These are phyloP conservation scores for Botrytis byssoidea DNA, from an alignment of 2,329 filamentous ascomycete species.

Conservation along the genomic window DNA sequence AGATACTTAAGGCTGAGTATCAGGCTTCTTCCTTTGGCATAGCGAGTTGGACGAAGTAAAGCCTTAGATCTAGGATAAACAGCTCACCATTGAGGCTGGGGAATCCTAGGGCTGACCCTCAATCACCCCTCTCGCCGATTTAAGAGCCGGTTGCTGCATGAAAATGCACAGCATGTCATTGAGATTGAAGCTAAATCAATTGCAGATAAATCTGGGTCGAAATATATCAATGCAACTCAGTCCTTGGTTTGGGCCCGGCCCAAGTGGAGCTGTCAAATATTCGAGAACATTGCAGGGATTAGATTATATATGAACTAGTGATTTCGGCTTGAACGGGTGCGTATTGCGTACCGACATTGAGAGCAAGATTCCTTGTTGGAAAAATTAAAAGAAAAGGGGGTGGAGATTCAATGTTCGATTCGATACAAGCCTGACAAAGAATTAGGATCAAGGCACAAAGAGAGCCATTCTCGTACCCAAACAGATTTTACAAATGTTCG, in stretches of 20 bases:
- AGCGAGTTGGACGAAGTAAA: background rate
- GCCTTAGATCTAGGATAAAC: background rate
- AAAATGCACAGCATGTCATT: background rate
- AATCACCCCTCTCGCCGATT: background rate
- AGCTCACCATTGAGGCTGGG: background rate
- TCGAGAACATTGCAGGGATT: constrained; percentile 7
- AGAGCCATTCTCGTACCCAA: background rate
- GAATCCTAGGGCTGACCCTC: background rate
- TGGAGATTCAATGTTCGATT: background rate
- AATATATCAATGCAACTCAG: background rate
- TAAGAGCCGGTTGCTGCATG: background rate
- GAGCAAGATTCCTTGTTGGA: background rate
- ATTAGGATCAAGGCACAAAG: background rate
- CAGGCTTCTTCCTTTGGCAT: background rate
- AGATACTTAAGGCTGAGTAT: background rate
- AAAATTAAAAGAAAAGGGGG: constrained; percentile 10
- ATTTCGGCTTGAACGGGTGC: constrained; percentile 6
- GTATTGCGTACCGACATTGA: background rate
- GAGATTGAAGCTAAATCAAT: background rate
- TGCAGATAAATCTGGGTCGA: background rate
- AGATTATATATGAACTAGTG: constrained; percentile 1
- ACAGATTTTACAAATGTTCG: background rate
- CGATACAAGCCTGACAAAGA: background rate
- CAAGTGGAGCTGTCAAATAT: constrained; percentile 5
- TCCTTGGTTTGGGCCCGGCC: background rate